Evolutionary conservation across 257 asterid genomes (phyloP).

Genomic region (Hygrophila difformis): DNA sequence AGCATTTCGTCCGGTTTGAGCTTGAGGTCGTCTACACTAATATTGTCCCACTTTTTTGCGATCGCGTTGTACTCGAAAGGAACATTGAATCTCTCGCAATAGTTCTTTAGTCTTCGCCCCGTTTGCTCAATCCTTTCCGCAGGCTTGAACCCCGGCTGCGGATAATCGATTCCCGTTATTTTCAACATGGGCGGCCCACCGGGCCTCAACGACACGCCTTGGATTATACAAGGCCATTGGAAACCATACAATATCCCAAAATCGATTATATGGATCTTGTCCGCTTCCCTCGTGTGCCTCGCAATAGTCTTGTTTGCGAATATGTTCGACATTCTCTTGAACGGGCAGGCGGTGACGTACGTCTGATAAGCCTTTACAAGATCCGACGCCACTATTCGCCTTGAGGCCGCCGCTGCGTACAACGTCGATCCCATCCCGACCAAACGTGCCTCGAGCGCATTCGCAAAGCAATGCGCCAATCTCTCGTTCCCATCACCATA

Average conservation of each 20-base stretch:
- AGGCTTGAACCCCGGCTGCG: constrained; percentile 57
- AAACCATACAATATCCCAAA: constrained; percentile 60
- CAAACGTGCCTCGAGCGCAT: constrained; percentile 56
- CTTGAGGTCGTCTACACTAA: constrained; percentile 32
- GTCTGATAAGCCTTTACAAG: constrained; percentile 35
- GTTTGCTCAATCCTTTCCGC: constrained; percentile 51
- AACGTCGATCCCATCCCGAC: constrained; percentile 40
- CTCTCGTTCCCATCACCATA: constrained; percentile 46
- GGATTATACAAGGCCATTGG: constrained; percentile 74
- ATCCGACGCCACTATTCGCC: constrained; percentile 27
- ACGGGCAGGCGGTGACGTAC: constrained; percentile 47
- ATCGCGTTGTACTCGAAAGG: constrained; percentile 46
- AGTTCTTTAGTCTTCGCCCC: constrained; percentile 35
- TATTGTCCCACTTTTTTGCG: constrained; percentile 55
- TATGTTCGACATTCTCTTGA: constrained; percentile 50
- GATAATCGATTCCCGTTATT: constrained; percentile 61
- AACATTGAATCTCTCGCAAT: constrained; percentile 40
- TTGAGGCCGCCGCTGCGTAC: constrained; percentile 23
- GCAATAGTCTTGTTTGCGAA: constrained; percentile 48
- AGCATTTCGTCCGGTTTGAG: constrained; percentile 42
- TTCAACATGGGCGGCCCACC: constrained; percentile 53
- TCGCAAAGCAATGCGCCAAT: constrained; percentile 49
- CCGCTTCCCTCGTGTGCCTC: constrained; percentile 15
- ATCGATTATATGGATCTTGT: constrained; percentile 46
- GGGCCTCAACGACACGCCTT: constrained; percentile 43